Conservation (phyloP, 2,329 filamentous ascomycete genomes). For the Penicillium sp. region DNA sequence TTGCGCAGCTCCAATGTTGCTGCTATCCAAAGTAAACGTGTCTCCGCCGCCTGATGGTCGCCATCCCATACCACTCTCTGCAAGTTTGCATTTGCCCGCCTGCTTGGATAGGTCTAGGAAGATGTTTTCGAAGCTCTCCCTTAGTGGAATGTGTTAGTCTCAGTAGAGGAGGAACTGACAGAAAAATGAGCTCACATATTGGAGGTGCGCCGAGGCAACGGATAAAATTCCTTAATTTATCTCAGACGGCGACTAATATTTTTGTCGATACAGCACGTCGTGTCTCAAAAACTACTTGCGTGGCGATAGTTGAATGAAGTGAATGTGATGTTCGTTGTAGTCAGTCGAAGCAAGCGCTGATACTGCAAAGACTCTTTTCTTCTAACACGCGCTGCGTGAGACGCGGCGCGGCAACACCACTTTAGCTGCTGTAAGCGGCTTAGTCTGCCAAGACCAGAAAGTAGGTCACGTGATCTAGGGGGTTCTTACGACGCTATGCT, state of each 20-base stretch:
- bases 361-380: constrained; percentile 6
- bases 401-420: constrained; percentile 10
- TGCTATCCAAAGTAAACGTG: constrained; percentile 86
- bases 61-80: constrained; percentile 93
- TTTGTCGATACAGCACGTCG: background rate
- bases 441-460: background rate
- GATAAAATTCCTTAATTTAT: background rate
- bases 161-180: background rate
- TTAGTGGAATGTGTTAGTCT: constrained; percentile 24
- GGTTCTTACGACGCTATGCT: background rate
- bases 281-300: background rate
- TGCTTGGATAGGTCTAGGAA: constrained; percentile 93
- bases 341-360: background rate
- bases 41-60: constrained; percentile 83
- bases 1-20: constrained; percentile 79
- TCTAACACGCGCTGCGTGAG: constrained; percentile 2
- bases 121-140: constrained; percentile 96
- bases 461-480: background rate
- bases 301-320: background rate
- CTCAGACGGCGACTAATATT: background rate
- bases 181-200: constrained; percentile 27
- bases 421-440: constrained; percentile 5
- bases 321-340: background rate
- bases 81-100: constrained; percentile 88
- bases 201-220: constrained; percentile 23